phyloP scores from a whole-genome alignment of 148 eudicot genomes.

The Cornus suecica region DNA sequence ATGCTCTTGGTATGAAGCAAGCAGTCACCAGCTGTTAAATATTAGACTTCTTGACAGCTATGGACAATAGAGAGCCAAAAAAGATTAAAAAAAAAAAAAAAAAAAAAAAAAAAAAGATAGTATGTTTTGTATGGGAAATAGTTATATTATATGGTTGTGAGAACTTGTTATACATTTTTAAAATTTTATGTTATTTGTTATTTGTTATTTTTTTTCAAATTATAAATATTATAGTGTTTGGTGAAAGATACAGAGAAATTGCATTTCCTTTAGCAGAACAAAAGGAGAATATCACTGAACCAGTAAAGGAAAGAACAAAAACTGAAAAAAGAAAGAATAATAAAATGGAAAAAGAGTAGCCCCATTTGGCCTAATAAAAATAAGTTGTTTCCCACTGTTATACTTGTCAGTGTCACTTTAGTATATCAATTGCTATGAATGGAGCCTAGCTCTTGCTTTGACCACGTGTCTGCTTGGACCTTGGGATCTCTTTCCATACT shows the following conservation, averaged over 20 bases:
- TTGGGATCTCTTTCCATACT: not conserved
- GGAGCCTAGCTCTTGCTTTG: constrained; percentile 40
- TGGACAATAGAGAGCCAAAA: not conserved
- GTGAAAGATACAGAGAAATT: not conserved
- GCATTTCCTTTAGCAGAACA: too few relatives aligned
- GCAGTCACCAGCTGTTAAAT: constrained; percentile 25
- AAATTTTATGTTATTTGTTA: not conserved
- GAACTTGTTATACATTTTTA: not conserved
- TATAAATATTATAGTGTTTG: not conserved
- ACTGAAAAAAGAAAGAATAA: too few relatives aligned
- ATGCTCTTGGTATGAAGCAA: constrained; percentile 14
- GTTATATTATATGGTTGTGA: not conserved
- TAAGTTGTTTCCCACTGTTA: too few relatives aligned
- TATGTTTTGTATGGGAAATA: constrained; percentile 3
- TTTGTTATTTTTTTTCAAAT: not conserved
- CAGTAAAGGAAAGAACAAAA: too few relatives aligned
- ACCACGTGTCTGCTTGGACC: constrained; percentile 46
- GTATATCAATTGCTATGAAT: constrained; percentile 16
- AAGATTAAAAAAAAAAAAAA: not conserved
- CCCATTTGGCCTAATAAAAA: too few relatives aligned
- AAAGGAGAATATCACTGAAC: too few relatives aligned
- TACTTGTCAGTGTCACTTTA: not conserved
- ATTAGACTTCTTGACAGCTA: constrained; percentile 28
- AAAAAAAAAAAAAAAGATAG: constrained; percentile 2
- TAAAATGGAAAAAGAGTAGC: not conserved